Conservation (phyloP, 208 protist species). For the Crithidia acanthocephali region DNA sequence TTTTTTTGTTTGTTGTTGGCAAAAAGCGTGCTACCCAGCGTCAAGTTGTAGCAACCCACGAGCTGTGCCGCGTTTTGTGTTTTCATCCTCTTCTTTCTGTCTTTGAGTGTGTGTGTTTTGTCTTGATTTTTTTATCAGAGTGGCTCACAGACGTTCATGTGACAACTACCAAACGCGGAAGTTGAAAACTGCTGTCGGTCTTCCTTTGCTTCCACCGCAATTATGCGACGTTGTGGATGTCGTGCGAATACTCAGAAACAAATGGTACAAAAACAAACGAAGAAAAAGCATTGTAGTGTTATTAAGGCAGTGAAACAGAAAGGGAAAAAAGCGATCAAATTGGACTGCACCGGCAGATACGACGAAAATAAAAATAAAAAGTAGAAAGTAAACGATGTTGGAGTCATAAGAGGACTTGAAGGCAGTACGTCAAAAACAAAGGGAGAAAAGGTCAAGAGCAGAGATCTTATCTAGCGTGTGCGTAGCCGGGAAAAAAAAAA, state of each 20-base stretch:
- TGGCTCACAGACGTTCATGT: too few species aligned
- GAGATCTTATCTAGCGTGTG: too few species aligned
- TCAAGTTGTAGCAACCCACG: too few species aligned
- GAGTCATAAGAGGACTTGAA: background rate
- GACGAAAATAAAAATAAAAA: background rate
- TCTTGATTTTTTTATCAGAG: too few species aligned
- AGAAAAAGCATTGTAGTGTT: background rate
- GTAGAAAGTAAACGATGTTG: background rate
- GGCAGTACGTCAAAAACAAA: too few species aligned
- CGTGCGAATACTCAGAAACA: background rate
- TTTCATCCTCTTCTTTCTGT: too few species aligned
- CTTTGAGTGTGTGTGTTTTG: too few species aligned
- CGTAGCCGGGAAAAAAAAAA: too few species aligned
- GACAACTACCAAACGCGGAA: background rate
- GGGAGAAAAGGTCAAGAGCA: too few species aligned
- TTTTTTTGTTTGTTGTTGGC: too few species aligned
- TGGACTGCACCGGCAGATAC: background rate
- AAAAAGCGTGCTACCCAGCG: too few species aligned
- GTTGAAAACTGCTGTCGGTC: background rate
- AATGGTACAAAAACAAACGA: background rate
- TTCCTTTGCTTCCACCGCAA: background rate
- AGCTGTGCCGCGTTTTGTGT: too few species aligned
- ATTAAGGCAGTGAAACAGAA: slow-evolving; percentile 9
- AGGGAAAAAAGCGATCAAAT: background rate
- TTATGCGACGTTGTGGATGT: background rate